Evolutionary conservation across 192 early-diverging fungal species (phyloP).

Genomic region (Coemansia reversa): DNA sequence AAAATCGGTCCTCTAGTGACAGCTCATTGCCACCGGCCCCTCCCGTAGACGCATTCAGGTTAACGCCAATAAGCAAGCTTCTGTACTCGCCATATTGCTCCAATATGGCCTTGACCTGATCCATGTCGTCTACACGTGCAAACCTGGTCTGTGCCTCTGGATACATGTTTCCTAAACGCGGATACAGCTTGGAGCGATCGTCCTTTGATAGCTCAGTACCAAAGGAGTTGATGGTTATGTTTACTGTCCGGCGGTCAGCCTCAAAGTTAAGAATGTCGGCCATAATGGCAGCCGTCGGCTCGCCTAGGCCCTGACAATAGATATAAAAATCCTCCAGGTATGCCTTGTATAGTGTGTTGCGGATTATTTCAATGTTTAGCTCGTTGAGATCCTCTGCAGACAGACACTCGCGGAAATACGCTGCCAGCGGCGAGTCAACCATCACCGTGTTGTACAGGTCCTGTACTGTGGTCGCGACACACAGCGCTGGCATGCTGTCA

Average conservation of each 20-base stretch:
- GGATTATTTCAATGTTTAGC: slow-evolving; percentile 99
- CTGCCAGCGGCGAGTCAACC: slow-evolving; percentile 96
- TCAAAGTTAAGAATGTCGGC: slow-evolving; percentile 93
- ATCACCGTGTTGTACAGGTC: slow-evolving; percentile 96
- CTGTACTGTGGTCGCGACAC: slow-evolving; percentile 92
- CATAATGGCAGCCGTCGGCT: slow-evolving; percentile 91
- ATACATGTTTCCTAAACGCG: slow-evolving; percentile 85
- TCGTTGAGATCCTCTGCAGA: slow-evolving; percentile 98
- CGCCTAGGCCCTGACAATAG: slow-evolving; percentile 81
- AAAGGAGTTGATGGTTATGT: slow-evolving; percentile 99
- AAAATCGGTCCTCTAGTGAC: slow-evolving; percentile 93
- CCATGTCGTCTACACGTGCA: slow-evolving; percentile 85
- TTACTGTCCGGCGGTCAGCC: slow-evolving; percentile 95
- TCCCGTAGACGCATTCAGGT: slow-evolving; percentile 32
- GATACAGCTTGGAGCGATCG: slow-evolving; percentile 93
- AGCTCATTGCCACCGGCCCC: slow-evolving; percentile 55
- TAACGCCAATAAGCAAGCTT: slow-evolving; percentile 72
- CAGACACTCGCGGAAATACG: slow-evolving; percentile 96
- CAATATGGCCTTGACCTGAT: slow-evolving; percentile 85
- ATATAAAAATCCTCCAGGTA: slow-evolving; percentile 98
- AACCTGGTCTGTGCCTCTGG: slow-evolving; percentile 87
- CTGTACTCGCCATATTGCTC: slow-evolving; percentile 89
- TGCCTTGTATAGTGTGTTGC: slow-evolving; percentile 98
- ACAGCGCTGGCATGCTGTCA: slow-evolving; percentile 97
- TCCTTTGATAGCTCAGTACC: slow-evolving; percentile 97